A percentile compares a stretch with the other conserved stretches of the same genome.
phyloP scores from a whole-genome alignment of 2,329 filamentous ascomycete species.

The Fusarium tjaetaba region DNA sequence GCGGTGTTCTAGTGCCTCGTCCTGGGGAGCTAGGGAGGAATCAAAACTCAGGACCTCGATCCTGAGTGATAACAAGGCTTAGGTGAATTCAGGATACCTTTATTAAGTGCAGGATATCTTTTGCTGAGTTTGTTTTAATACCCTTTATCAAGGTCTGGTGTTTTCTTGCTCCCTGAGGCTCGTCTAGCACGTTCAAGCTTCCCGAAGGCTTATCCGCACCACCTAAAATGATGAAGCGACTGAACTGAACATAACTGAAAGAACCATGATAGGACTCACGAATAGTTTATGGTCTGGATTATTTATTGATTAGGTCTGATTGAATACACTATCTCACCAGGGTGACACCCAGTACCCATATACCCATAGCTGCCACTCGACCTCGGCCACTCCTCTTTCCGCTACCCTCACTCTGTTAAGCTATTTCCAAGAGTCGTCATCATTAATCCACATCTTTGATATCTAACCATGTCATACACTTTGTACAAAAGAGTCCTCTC shows the following conservation, averaged over 20 bases:
- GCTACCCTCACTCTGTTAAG: background rate
- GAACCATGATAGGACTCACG: background rate
- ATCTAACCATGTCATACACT: constrained; percentile 38
- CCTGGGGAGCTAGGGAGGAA: background rate
- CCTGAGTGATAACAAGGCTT: too few species aligned
- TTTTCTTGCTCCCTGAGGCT: background rate
- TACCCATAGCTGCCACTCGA: background rate
- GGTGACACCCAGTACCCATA: background rate
- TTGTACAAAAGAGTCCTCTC: constrained; percentile 35
- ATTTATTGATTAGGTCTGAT: background rate
- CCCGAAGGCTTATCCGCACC: constrained; percentile 17
- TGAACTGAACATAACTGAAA: background rate
- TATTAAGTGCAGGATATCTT: too few species aligned
- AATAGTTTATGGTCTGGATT: background rate
- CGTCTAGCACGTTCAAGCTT: background rate
- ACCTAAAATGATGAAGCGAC: background rate
- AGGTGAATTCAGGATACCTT: too few species aligned
- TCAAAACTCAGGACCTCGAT: too few species aligned
- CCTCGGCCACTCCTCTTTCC: background rate
- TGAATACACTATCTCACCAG: background rate
- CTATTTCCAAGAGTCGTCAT: constrained; percentile 34
- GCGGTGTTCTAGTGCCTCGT: constrained; percentile 13
- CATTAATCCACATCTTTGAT: constrained; percentile 38
- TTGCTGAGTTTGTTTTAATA: too few species aligned
- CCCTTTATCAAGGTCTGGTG: too few species aligned